Evolutionary conservation across 495 filamentous ascomycete species (phyloP), one percentile per base, ranked within the genome.

Genomic region (Letharia lupina): DNA sequence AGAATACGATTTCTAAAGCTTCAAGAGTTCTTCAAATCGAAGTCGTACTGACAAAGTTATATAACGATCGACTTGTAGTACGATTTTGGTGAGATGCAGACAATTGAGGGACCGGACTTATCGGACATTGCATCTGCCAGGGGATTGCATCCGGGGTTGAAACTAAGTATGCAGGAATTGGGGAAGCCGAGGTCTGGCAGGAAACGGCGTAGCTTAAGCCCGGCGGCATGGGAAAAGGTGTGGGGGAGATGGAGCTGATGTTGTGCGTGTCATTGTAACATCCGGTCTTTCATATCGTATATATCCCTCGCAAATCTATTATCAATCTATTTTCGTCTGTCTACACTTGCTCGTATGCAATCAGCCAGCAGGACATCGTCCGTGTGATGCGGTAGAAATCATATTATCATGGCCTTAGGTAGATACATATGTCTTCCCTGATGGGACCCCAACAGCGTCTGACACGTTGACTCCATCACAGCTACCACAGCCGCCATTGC

Each of bases 401-500:
- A 5, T 31, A 54, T 28, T 15, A 33, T 56, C 12, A 67, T 67
- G 66, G 52, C 66, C 13, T 56, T 60, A 40, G 61, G 66, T 62
- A 39, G 13, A 45, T 20, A 28, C 57, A 16, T 20, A 16, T 39
- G 2, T 44, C 42, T 28, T 5, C 15, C 45, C 8, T 6, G 37
- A 20, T 31, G 16, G 37, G 15, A 11, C 8, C 15, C n/a, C n/a
- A 33, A 33, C 16, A 4, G 33, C 12, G 4, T 39, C 58, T 61
- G 40, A 65, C 28, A 13, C 31, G 31, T 9, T 48, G 20, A 12
- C 45, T 58, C 11, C 15, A 60, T 61, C 54, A 18, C 41, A 70
- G 78, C 77, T 62, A 75, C 78, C 20, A 75, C 79, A 13, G 74
- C 79, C 15, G 80, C 83, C 62, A 79, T 78, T 50, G 73, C 82